Evolutionary conservation across 2,329 filamentous ascomycete species (phyloP).

Genomic region (Trichoderma brevicompactum): DNA sequence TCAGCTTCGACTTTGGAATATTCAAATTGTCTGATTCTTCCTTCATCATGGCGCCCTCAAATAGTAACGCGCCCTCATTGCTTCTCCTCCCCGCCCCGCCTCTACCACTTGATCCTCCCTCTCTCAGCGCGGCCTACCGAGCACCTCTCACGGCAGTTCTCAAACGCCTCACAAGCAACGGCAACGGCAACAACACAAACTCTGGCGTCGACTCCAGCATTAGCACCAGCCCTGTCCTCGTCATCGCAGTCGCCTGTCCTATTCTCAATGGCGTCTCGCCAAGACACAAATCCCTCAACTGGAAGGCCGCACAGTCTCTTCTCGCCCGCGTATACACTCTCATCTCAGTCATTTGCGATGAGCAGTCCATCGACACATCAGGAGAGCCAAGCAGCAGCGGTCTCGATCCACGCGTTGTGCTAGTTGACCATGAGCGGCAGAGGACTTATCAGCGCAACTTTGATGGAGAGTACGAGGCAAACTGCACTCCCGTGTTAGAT

Average conservation of each 20-base stretch:
- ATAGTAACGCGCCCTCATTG: constrained; percentile 49
- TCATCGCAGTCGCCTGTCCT: constrained; percentile 65
- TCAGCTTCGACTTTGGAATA: not conserved
- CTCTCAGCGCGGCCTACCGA: constrained; percentile 64
- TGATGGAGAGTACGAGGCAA: constrained; percentile 46
- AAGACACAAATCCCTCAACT: constrained; percentile 55
- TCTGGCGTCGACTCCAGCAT: constrained; percentile 19
- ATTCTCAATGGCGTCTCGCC: constrained; percentile 59
- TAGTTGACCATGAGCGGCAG: constrained; percentile 65
- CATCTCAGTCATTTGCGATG: constrained; percentile 71
- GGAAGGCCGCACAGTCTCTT: constrained; percentile 71
- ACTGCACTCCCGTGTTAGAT: constrained; percentile 54
- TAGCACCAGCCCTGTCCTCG: constrained; percentile 45
- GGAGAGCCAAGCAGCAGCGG: constrained; percentile 51
- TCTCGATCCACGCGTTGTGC: constrained; percentile 74
- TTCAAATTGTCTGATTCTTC: not conserved
- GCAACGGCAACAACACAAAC: constrained; percentile 26
- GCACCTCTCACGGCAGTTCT: constrained; percentile 61
- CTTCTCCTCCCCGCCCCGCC: constrained; percentile 69
- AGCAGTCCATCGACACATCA: constrained; percentile 63
- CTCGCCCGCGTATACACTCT: constrained; percentile 80
- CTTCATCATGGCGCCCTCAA: constrained; percentile 22
- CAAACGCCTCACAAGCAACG: constrained; percentile 47
- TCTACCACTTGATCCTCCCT: constrained; percentile 53
- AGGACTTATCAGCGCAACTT: constrained; percentile 41